Evolutionary conservation across 805 yeast species (phyloP).

Genomic region (Saturnispora ahearnii): DNA sequence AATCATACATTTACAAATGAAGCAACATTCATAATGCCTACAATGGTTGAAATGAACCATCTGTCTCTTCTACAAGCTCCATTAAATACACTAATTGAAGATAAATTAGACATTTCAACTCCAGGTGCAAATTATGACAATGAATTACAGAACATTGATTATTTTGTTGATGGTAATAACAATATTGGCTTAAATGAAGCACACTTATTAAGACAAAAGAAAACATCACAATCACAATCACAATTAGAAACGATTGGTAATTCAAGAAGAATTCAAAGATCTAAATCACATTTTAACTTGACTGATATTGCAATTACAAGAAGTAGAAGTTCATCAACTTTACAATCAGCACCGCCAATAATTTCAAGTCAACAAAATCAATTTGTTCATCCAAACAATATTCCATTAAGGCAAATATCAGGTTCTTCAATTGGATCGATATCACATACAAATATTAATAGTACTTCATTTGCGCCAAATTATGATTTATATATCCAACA

Average conservation of each 20-base stretch:
- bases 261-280: conserved; percentile 25
- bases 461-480: not conserved
- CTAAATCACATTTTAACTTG: conserved; percentile 45
- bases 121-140: conserved; percentile 3
- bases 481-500: not conserved
- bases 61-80: conserved; percentile 4
- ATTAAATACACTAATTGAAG: conserved; percentile 8
- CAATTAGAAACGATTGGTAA: conserved; percentile 8
- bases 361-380: not conserved
- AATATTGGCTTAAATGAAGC: not conserved
- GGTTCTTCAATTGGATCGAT: not conserved
- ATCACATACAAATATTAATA: not conserved
- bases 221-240: conserved; percentile 2
- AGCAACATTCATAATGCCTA: not conserved
- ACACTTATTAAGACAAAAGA: not conserved
- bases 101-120: conserved; percentile 4
- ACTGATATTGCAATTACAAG: conserved; percentile 39
- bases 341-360: not conserved
- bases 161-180: conserved; percentile 4
- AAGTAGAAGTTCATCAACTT: conserved; percentile 5
- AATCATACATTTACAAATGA: not conserved
- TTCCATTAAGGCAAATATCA: not conserved
- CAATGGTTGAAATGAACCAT: not conserved
- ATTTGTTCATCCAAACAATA: not conserved
- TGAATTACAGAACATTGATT: not conserved